Evolutionary conservation across 148 eudicot species (phyloP).

Genomic region (Rhododendron ferrugineum): DNA sequence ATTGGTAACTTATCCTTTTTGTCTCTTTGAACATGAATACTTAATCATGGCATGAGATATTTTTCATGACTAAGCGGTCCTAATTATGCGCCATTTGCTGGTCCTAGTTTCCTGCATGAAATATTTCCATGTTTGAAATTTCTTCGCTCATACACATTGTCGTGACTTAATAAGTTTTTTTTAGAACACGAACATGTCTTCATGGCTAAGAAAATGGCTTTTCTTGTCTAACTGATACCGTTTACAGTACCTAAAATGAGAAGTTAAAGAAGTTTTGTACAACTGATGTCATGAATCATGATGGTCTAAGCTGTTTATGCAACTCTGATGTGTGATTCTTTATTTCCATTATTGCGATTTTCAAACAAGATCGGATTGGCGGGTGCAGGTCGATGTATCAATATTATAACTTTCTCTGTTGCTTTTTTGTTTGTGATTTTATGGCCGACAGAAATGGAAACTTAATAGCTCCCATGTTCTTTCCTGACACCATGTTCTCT

Average conservation of each 20-base stretch:
- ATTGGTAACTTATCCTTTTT: constrained; percentile 51
- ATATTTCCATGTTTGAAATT: background rate
- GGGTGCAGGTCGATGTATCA: background rate
- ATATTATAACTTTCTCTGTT: background rate
- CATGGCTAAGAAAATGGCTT: background rate
- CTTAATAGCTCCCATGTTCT: background rate
- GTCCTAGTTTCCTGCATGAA: background rate
- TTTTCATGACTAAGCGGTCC: background rate
- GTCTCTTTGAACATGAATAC: background rate
- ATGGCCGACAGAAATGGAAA: background rate
- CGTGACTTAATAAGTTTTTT: background rate
- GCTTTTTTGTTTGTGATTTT: background rate
- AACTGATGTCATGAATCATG: background rate
- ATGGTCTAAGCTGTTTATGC: background rate
- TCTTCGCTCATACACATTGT: background rate
- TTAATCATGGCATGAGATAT: background rate
- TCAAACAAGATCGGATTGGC: background rate
- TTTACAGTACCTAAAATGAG: background rate
- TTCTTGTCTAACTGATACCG: background rate
- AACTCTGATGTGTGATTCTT: background rate
- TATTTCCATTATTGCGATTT: background rate
- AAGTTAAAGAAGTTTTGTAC: constrained; percentile 1
- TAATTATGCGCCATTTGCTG: background rate
- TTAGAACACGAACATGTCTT: background rate
- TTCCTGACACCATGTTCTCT: background rate